Evolutionary conservation across 768 basidiomycete genomes (phyloP).

Genomic region (Sporobolomyces phaffii): DNA sequence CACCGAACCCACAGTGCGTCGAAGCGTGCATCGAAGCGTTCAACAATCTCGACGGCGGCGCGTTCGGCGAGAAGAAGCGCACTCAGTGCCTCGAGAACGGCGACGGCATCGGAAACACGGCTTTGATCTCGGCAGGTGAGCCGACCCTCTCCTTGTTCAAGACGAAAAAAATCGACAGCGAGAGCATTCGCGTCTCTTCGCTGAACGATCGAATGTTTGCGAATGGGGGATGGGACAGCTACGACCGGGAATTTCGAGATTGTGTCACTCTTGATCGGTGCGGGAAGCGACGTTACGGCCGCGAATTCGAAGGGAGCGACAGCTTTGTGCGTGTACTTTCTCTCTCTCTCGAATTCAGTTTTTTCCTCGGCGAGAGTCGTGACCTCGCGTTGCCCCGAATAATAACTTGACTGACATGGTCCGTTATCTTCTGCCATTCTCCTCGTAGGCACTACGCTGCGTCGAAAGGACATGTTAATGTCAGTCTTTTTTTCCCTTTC

Average conservation of each 20-base stretch:
- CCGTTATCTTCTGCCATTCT: constrained; percentile 16
- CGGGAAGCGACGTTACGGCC: constrained; percentile 73
- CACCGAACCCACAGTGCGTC: constrained; percentile 8
- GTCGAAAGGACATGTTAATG: constrained; percentile 79
- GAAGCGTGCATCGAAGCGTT: constrained; percentile 31
- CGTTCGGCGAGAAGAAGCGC: neutral
- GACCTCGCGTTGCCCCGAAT: no score
- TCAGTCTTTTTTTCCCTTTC: constrained; percentile 45
- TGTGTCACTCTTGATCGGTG: constrained; percentile 68
- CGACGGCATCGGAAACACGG: constrained; percentile 31
- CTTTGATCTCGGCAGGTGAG: constrained; percentile 30
- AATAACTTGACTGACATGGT: neutral
- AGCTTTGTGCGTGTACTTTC: constrained; percentile 58
- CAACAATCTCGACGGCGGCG: constrained; percentile 2
- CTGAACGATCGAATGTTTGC: neutral
- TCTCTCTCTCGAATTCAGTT: neutral
- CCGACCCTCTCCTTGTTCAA: neutral
- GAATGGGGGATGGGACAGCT: constrained; percentile 49
- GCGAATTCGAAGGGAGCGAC: constrained; percentile 76
- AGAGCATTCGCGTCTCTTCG: no score
- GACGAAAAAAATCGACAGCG: no score
- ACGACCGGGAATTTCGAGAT: constrained; percentile 74
- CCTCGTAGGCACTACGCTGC: constrained; percentile 76
- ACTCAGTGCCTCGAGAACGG: constrained; percentile 23
- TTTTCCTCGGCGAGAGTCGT: no score